phyloP scores from a whole-genome alignment of 208 protist genomes.

The Angomonas deanei region DNA sequence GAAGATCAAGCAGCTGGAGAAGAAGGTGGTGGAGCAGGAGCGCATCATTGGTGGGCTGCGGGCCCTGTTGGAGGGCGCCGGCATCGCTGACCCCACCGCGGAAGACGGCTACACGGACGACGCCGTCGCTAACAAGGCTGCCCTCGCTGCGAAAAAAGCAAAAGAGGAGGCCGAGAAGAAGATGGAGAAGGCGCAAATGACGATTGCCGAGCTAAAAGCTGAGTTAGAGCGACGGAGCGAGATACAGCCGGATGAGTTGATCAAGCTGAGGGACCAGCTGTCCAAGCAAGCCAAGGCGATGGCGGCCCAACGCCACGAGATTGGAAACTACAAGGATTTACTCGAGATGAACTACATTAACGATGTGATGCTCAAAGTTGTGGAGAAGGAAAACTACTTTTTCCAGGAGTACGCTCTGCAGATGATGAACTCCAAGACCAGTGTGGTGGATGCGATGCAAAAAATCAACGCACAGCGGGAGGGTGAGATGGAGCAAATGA shows the following conservation, averaged over 20 bases:
- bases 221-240: conserved; percentile 33
- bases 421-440: conserved; percentile 6
- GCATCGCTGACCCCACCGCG: conserved; percentile 30
- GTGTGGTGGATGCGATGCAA: not conserved
- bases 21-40: conserved; percentile 53
- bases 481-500: conserved; percentile 20
- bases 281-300: conserved; percentile 10
- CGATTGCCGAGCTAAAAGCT: conserved; percentile 24
- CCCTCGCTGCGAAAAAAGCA: conserved; percentile 13
- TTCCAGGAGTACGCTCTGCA: not conserved
- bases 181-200: conserved; percentile 33
- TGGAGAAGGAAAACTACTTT: conserved; percentile 12
- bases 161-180: conserved; percentile 25
- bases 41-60: conserved; percentile 40
- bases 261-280: conserved; percentile 23
- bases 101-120: conserved; percentile 19
- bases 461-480: conserved; percentile 12
- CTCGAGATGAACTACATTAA: conserved; percentile 7
- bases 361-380: conserved; percentile 5
- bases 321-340: conserved; percentile 14
- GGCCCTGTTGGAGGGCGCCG: conserved; percentile 37
- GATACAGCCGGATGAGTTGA: conserved; percentile 19
- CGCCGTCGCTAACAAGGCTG: conserved; percentile 10
- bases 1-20: conserved; percentile 28
- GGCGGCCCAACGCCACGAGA: conserved; percentile 5